phyloP scores from a whole-genome alignment of 148 eudicot genomes.

The Amaranthus hypochondriacus region DNA sequence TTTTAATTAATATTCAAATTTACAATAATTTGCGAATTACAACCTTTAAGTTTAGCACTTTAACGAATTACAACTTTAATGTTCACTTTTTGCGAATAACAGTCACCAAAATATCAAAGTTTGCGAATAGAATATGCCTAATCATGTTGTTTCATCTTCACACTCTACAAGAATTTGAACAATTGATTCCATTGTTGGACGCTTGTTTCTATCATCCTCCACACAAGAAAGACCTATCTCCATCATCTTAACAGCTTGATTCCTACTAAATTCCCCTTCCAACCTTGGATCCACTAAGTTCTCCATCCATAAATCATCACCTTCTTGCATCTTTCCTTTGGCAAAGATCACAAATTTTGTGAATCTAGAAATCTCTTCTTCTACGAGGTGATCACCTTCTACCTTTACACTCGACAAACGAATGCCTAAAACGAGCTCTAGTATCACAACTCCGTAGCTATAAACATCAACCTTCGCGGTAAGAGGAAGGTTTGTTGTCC shows the following conservation, averaged over 20 bases:
- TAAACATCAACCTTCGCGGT: slow-evolving; percentile 62
- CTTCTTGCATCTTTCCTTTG: slow-evolving; percentile 24
- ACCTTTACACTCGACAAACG: slow-evolving; percentile 38
- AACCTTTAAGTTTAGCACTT: too few relatives aligned
- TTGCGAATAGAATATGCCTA: too few relatives aligned
- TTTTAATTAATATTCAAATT: too few relatives aligned
- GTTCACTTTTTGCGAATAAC: too few relatives aligned
- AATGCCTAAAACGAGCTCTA: slow-evolving; percentile 58
- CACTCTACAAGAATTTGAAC: slow-evolving; percentile 37
- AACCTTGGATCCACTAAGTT: slow-evolving; percentile 43
- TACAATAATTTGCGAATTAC: too few relatives aligned
- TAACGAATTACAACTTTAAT: too few relatives aligned
- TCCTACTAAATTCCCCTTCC: slow-evolving; percentile 35
- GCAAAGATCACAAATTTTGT: slow-evolving; percentile 28
- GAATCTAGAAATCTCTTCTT: slow-evolving; percentile 26
- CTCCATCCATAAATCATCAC: slow-evolving; percentile 36
- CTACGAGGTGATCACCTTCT: slow-evolving; percentile 23
- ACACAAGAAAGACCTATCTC: slow-evolving; percentile 41
- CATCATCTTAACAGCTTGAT: slow-evolving; percentile 40
- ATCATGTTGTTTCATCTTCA: slow-evolving; percentile 24
- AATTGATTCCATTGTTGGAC: slow-evolving; percentile 54
- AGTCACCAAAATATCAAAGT: too few relatives aligned
- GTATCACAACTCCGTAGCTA: slow-evolving; percentile 54
- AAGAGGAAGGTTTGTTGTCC: slow-evolving; percentile 60
- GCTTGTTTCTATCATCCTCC: slow-evolving; percentile 48